Base-by-base conservation (phyloP, 192 early-diverging fungal species). In the Coemansia sp. region DNA sequence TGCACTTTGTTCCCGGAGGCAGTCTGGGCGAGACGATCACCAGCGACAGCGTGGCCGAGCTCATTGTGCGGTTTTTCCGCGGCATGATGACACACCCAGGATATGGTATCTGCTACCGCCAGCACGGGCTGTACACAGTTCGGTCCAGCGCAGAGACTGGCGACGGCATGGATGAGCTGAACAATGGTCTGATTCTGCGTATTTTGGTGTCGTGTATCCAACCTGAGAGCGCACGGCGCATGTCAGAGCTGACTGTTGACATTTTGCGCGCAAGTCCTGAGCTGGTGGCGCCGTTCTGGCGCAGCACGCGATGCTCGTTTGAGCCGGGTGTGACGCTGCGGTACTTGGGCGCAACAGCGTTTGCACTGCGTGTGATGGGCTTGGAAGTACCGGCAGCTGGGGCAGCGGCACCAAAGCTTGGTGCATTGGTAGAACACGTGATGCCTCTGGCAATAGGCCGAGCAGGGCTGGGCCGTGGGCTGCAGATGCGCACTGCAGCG, bases 261-360 rank as follows among this genome's bases (percentile, higher is more conserved):
- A 64, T 82, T 37, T 20, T 82, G 60, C 66, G 70, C 5, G 66
- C 52, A 21, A 76, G 64, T 31, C 79, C 79, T 9, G 79, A 82
- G 64, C 74, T 82, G 20, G 59, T 76, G 36, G 79, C 79, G 17
- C 79, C 79, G 15, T 82, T 70, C 50, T 82, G 79, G 79, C 73
- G 71, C 37, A 67, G 57, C 66, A 67, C 60, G 46, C 21, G 26
- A 10, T 51, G 63, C 37, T 64, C 74, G 62, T 62, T 82, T 10
- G 79, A 82, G 60, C 74, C 79, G 19, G 69, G 74, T 55, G 56
- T 72, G 53, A 66, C 79, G 44, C 50, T 76, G 44, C 66, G 61
- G 46, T 76, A 66, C 40, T 57, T 82, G 55, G 70, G 69, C 6
- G 68, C 62, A 15, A 73, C 74, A 8, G 62, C 74, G 22, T 73